Base-by-base conservation (phyloP, 768 basidiomycete genomes). In the Russula dissimulans region DNA sequence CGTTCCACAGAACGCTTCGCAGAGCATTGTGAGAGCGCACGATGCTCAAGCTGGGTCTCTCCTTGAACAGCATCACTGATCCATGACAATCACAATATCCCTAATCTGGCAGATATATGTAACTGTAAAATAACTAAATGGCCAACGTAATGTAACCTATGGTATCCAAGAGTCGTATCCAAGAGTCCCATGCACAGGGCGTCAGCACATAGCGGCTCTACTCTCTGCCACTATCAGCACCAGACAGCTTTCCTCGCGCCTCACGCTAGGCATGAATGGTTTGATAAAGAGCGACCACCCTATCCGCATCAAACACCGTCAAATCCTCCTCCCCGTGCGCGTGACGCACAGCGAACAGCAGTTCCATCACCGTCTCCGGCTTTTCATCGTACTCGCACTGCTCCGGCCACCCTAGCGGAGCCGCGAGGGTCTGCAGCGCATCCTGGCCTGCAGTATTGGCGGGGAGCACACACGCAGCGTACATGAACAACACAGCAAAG, bases 401-500 rank as follows among this genome's bases (percentile, higher is more conserved):
- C 12, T 53, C 58, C 0, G 15, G 1, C 58, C 57, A 62, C 17
- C 17, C 17, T 18, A 61, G 31, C 12, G 60, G 55, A 1, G 54
- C 12, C 14, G 54, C 49, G 10, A 61, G 60, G 18, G 55, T 48
- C 3, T 10, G 43, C 31, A 61, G 38, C 18, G 55, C 45, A 36
- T 56, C 55, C 38, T 41, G 10, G 7, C 49, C 55, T 15, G 44
- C 31, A 6, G 18, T 18, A 38, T 56, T 18, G 29, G n/a, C 41
- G 15, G 60, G 55, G 31, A 61, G 55, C 14, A 44, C 12, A 22
- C 60, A 61, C 6, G 60, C 55, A 17, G 55, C 60, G 12, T 56
- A 18, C 60, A 61, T 61, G 55, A 61, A 61, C 31, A 61, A 8
- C 31, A 52, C 49, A 5, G 55, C 60, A 43, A 61, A 49, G 44